phyloP scores from a whole-genome alignment of 208 protist genomes.

The Naegleria fowleri region DNA sequence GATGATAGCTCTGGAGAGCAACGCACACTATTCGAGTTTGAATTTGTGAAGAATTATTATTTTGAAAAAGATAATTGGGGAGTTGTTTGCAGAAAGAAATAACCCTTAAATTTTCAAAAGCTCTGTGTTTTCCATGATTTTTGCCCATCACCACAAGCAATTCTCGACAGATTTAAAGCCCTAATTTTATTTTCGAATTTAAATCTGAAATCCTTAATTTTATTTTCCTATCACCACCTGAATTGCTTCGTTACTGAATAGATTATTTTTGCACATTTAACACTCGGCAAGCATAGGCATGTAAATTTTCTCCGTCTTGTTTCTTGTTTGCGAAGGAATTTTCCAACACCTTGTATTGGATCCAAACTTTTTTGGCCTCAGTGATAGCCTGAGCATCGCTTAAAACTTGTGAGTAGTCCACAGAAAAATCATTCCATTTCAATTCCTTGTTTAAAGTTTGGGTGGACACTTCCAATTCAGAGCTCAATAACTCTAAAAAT shows the following conservation, averaged over 20 bases:
- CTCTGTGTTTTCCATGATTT: no score
- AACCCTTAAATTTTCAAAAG: background rate
- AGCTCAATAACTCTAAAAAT: background rate
- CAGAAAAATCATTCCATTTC: background rate
- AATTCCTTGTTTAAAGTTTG: background rate
- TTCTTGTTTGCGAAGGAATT: background rate
- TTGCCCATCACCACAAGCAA: no score
- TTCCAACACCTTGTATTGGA: background rate
- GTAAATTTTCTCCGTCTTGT: background rate
- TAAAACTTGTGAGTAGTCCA: background rate
- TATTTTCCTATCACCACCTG: no score
- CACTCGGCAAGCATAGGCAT: background rate
- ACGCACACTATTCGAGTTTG: background rate
- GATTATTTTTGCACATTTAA: no score
- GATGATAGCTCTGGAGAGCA: background rate
- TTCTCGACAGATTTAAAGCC: no score
- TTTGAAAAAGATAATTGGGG: constrained; percentile 1
- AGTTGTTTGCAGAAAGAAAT: background rate
- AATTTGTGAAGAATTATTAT: background rate
- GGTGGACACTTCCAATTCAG: background rate
- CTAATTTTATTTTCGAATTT: no score
- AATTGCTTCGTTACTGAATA: no score
- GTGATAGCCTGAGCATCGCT: background rate
- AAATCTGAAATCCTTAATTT: no score
- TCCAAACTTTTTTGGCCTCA: background rate